These are phyloP conservation scores for Tilletia indica DNA, from an alignment of 1,284 basidiomycete genomes.

Conservation along the genomic window DNA sequence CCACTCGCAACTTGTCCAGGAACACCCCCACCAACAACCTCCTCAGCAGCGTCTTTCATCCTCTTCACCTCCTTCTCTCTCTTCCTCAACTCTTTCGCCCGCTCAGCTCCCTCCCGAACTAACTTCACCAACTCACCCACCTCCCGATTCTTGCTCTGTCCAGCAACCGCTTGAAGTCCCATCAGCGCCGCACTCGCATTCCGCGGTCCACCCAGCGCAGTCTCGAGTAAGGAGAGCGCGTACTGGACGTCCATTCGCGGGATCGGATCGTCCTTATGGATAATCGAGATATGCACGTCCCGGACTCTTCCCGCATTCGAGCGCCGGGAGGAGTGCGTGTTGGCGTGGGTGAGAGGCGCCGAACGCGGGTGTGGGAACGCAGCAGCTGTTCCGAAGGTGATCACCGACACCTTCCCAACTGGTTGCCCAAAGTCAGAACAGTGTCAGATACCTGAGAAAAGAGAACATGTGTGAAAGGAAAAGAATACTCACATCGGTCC, in stretches of 20 bases:
- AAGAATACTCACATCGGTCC: slow-evolving; percentile 1
- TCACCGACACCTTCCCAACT: slow-evolving; percentile 15
- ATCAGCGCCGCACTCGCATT: neutral
- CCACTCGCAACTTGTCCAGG: neutral
- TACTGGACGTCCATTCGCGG: slow-evolving; percentile 8
- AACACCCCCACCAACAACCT: slow-evolving; percentile 3
- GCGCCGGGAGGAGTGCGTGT: slow-evolving; percentile 11
- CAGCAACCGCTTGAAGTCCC: neutral
- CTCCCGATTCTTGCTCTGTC: slow-evolving; percentile 4
- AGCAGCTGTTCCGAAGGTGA: slow-evolving; percentile 6
- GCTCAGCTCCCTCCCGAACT: neutral
- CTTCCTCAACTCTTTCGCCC: slow-evolving; percentile 5
- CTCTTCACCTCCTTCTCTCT: slow-evolving; percentile 8
- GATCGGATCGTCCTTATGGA: slow-evolving; percentile 12
- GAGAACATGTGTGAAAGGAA: neutral
- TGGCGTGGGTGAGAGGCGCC: slow-evolving; percentile 11
- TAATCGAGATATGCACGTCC: neutral
- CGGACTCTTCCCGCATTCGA: neutral
- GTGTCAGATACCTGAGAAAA: too few species aligned
- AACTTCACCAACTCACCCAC: slow-evolving; percentile 10
- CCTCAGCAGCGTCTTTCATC: neutral
- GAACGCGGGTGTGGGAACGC: slow-evolving; percentile 7
- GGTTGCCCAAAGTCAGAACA: neutral
- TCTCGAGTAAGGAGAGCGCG: slow-evolving; percentile 12
- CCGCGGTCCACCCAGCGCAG: slow-evolving; percentile 8